A percentile compares a stretch with the other conserved stretches of the same genome.
Conservation (phyloP, 805 yeast species). For the Saccharomycopsis sp. region DNA sequence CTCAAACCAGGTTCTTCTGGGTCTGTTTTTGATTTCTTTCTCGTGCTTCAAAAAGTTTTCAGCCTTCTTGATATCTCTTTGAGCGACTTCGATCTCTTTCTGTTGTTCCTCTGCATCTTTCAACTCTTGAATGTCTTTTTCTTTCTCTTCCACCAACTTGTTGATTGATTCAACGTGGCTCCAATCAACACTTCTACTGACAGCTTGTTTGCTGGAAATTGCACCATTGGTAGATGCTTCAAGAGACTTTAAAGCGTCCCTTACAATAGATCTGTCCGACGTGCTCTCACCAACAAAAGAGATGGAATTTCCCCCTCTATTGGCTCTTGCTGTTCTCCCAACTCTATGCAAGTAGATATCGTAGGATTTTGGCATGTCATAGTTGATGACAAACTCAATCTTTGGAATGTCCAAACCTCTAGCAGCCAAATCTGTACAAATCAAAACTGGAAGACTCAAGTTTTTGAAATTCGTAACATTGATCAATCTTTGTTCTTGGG, state of each 20-base stretch:
- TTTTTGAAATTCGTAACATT: constrained; percentile 78
- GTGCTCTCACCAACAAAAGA: constrained; percentile 89
- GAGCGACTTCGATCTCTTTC: constrained; percentile 80
- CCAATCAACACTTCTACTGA: constrained; percentile 95
- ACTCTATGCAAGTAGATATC: constrained; percentile 94
- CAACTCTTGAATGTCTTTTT: constrained; percentile 60
- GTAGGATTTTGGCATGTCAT: constrained; percentile 88
- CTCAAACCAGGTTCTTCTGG: constrained; percentile 96
- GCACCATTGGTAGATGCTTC: constrained; percentile 25
- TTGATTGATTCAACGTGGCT: constrained; percentile 62
- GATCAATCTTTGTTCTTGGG: constrained; percentile 87
- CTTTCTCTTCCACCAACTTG: constrained; percentile 49
- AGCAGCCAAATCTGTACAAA: constrained; percentile 97
- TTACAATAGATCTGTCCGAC: constrained; percentile 85
- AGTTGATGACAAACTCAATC: constrained; percentile 89
- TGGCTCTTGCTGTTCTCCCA: constrained; percentile 99
- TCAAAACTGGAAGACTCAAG: constrained; percentile 72
- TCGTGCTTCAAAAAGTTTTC: constrained; percentile 73
- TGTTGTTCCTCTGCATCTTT: constrained; percentile 81
- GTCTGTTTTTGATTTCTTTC: constrained; percentile 79
- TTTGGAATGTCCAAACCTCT: constrained; percentile 99
- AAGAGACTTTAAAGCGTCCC: constrained; percentile 51
- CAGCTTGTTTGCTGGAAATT: constrained; percentile 46
- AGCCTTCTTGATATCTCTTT: constrained; percentile 81
- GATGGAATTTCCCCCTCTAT: constrained; percentile 88